Conservation (phyloP, 2,329 filamentous ascomycete species). For the Penicillium concentricum region DNA sequence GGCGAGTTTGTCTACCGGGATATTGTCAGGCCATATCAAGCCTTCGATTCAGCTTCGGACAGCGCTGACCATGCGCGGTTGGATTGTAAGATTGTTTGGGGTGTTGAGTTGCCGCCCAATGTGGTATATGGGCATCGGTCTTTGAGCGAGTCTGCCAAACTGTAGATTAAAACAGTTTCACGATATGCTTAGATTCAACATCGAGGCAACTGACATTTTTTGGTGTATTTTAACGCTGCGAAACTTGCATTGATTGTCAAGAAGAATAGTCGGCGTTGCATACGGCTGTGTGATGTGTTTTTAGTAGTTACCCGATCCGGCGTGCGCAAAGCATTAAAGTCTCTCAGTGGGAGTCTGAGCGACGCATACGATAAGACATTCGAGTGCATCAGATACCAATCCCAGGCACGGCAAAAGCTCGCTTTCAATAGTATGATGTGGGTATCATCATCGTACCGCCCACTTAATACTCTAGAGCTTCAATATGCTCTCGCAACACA, state of each 20-base stretch:
- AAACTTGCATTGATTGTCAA: neutral
- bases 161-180: neutral
- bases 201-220: neutral
- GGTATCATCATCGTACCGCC: no score
- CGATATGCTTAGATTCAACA: neutral
- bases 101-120: slow-evolving; percentile 22
- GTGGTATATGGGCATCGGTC: neutral
- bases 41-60: neutral
- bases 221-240: neutral
- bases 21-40: slow-evolving; percentile 18
- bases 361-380: no score
- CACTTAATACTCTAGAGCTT: no score
- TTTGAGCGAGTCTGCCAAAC: neutral
- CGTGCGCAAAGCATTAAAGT: no score
- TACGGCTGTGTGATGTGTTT: no score
- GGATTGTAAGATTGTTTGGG: slow-evolving; percentile 36
- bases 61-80: slow-evolving; percentile 21
- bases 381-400: no score
- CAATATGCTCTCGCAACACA: no score
- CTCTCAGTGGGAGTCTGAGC: no score
- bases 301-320: no score
- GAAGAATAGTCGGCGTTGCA: neutral
- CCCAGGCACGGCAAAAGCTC: no score
- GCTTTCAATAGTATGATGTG: no score
- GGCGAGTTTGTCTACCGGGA: slow-evolving; percentile 28